phyloP scores from a whole-genome alignment of 805 yeast species.

The Komagataella pastoris region DNA sequence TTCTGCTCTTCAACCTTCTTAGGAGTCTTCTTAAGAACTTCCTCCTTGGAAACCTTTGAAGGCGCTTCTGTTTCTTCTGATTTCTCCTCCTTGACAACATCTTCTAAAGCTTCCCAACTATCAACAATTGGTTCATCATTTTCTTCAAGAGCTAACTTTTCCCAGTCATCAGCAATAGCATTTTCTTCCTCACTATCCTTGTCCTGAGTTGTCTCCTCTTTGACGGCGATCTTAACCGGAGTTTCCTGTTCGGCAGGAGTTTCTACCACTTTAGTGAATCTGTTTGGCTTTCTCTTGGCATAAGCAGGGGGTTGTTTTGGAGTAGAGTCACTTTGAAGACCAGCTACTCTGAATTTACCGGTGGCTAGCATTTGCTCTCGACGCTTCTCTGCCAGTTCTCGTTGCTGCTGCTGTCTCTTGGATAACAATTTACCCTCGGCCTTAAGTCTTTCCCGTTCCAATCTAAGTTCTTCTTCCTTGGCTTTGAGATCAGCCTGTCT shows the following conservation, averaged over 20 bases:
- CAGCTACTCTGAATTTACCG: slow-evolving; percentile 65
- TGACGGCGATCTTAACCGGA: slow-evolving; percentile 13
- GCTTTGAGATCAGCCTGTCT: slow-evolving; percentile 44
- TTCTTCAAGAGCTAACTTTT: slow-evolving; percentile 45
- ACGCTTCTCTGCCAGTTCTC: slow-evolving; percentile 75
- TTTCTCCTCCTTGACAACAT: slow-evolving; percentile 17
- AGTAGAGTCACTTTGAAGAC: slow-evolving; percentile 29
- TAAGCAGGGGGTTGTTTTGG: slow-evolving; percentile 62
- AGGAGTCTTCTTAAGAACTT: slow-evolving; percentile 5
- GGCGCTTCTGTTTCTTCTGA: slow-evolving; percentile 15
- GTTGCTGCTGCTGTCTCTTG: slow-evolving; percentile 91
- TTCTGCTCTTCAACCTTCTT: slow-evolving; percentile 19
- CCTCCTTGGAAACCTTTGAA: slow-evolving; percentile 13
- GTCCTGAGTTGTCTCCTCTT: slow-evolving; percentile 6
- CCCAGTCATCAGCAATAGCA: slow-evolving; percentile 78
- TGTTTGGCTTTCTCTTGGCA: slow-evolving; percentile 47
- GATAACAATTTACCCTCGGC: slow-evolving; percentile 93
- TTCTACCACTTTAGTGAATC: slow-evolving; percentile 15
- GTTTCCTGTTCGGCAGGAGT: slow-evolving; percentile 18
- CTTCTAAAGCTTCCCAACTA: slow-evolving; percentile 35
- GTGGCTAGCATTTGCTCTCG: slow-evolving; percentile 71
- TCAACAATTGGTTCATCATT: slow-evolving; percentile 41
- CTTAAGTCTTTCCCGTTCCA: slow-evolving; percentile 80
- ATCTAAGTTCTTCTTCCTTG: slow-evolving; percentile 80
- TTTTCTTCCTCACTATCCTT: slow-evolving; percentile 29